phyloP scores from a whole-genome alignment of 495 filamentous ascomycete species.

The Hypoxylon rickii region DNA sequence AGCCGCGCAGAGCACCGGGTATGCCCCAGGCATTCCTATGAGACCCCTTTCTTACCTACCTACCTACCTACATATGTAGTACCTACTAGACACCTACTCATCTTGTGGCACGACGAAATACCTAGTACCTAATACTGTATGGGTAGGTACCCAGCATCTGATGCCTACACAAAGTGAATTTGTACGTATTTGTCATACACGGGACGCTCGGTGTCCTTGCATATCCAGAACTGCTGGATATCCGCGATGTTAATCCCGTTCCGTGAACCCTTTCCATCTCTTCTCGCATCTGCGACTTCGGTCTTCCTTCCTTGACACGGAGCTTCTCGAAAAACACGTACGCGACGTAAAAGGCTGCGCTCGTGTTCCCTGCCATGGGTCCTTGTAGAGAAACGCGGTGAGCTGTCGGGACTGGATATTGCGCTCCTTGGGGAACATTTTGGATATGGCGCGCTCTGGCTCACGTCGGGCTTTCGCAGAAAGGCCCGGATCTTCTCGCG shows the following conservation, averaged over 20 bases:
- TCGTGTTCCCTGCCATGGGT: constrained; percentile 46
- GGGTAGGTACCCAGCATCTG: too few species aligned
- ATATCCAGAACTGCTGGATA: neutral
- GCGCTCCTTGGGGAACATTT: constrained; percentile 32
- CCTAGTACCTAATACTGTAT: too few species aligned
- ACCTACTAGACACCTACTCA: too few species aligned
- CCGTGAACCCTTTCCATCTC: constrained; percentile 50
- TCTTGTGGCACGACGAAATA: too few species aligned
- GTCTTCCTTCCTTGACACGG: constrained; percentile 50
- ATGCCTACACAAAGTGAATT: constrained; percentile 6
- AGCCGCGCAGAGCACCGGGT: too few species aligned
- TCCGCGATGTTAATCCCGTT: constrained; percentile 6
- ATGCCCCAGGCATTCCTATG: too few species aligned
- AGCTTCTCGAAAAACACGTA: constrained; percentile 62
- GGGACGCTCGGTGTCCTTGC: neutral
- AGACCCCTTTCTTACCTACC: too few species aligned
- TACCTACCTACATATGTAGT: too few species aligned
- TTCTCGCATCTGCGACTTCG: constrained; percentile 51
- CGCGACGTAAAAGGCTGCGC: constrained; percentile 46
- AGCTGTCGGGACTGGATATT: constrained; percentile 40
- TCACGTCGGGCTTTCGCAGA: constrained; percentile 46
- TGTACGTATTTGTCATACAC: constrained; percentile 1
- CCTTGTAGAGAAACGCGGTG: constrained; percentile 49
- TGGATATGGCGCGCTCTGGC: constrained; percentile 47
- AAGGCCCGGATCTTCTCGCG: constrained; percentile 55